Evolutionary conservation across 805 yeast genomes (phyloP), one percentile per base, ranked within the genome.

Genomic region (Metschnikowia picachoensis): DNA sequence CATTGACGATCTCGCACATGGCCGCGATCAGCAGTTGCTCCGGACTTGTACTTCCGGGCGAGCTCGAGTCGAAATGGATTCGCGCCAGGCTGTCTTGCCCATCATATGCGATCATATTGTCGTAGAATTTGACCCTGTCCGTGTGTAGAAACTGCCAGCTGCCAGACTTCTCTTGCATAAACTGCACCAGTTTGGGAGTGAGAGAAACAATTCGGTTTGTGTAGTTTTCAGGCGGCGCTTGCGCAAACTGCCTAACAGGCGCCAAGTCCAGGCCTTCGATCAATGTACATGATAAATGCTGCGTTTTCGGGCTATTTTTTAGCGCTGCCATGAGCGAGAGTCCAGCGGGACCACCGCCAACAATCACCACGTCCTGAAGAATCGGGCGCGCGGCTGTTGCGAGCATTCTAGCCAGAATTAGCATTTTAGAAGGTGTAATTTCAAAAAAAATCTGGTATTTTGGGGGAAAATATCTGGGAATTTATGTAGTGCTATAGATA

Each of bases 271-370:
- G 76, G 1, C 85, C 89, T 64, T 94, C 99, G 25, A 94, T 75
- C 41, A 94, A 67, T 0, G 82, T 78, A 40, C 92, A 77, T 38
- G 74, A 73, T 37, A 89, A 74, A 41, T 78, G 70, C 28, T 67
- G 70, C 4, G 96, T 78, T 16, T 73, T 62, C 3, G 84, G 80
- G 1, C 90, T 83, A 53, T 75, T 74, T 61, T 87, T 85, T 47
- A 92, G 66, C 0, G 95, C 95, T 0, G 96, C 78, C 5, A 94
- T 83, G 32, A 94, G 68, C 1, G 96, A 84, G 46, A 94, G 68
- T 0, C 99, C 99, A 1, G 98, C 98, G 1, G 98, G 97, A 0
- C 99, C 99, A 8, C 95, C 98, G 32, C 99, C 99, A 32, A 94
- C 86, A 44, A 94, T 86, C 8, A 88, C 83, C 16, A 94, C 79